Evolutionary conservation across 2,329 filamentous ascomycete genomes (phyloP), one percentile per base, ranked within the genome.

Genomic region (Aspergillus quadrilineatus): DNA sequence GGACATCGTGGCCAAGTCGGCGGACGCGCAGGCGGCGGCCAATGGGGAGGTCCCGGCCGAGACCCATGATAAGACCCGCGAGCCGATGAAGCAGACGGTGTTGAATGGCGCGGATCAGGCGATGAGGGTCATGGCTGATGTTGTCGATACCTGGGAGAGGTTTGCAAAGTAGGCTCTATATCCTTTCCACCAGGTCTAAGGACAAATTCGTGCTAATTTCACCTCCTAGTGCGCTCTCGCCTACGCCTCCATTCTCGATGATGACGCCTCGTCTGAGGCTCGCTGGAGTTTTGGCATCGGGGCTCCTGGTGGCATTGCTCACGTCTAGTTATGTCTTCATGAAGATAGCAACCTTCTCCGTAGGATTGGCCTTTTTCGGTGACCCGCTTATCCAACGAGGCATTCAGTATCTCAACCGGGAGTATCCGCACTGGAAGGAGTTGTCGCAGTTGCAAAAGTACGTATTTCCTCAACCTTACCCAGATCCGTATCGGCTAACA

Each of bases 311-410:
- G 1, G 85, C 85, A 0, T 67, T 83, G 4, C 76, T 87, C 30
- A 77, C 80, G 0, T 82, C 79, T 0, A 81, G 84, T 0, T 85
- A 88, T 61, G 78, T 84, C 69, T 75, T 87, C 30, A 74, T 83
- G 41, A 94, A 93, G 67, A 81, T 81, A 1, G 72, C 82, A 1
- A 87, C 84, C 0, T 87, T 94, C 50, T 77, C 83, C 6, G 61
- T 84, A 17, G 91, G 91, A 0, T 85, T 92, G 60, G 82, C 78
- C 1, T 91, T 95, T 76, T 96, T 95, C 61, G 89, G 88, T 1
- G 88, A 93, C 58, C 90, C 91, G 0, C 64, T 92, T 60, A 85
- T 93, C 54, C 76, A 79, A 37, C 82, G 80, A 12, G 83, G 79
- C 2, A 68, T 90, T 4, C 72, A 73, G 10, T 82, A 84, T 63